Conservation (phyloP, 805 yeast genomes). For the Cyberlindnera euphorbiiphila region DNA sequence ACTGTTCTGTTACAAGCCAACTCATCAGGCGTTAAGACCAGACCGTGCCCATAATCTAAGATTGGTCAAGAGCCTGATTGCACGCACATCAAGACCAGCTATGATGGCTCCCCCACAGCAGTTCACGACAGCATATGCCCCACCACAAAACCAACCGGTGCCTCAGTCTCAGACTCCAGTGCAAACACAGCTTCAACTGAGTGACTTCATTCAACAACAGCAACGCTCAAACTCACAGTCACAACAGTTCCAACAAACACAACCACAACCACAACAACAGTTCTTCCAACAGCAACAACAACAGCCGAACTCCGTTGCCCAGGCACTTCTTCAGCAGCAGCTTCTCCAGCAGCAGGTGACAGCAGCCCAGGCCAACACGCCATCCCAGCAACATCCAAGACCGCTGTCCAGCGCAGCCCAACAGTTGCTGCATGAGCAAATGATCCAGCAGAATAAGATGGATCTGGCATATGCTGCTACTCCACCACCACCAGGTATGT, state of each 20-base stretch:
- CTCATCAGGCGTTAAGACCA: background rate
- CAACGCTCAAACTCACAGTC: constrained; percentile 11
- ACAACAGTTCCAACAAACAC: constrained; percentile 17
- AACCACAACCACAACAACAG: constrained; percentile 24
- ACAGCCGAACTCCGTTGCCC: constrained; percentile 19
- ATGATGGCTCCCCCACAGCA: constrained; percentile 11
- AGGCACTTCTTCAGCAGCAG: constrained; percentile 27
- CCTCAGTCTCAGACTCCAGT: constrained; percentile 17
- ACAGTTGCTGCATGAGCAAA: constrained; percentile 28
- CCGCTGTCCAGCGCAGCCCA: constrained; percentile 19
- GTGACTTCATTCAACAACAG: constrained; percentile 20
- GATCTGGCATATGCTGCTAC: constrained; percentile 43
- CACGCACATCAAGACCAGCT: constrained; percentile 27
- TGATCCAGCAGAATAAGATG: constrained; percentile 22
- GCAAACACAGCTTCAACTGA: constrained; percentile 18
- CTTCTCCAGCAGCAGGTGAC: constrained; percentile 29
- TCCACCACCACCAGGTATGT: constrained; percentile 75
- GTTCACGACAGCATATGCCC: constrained; percentile 5
- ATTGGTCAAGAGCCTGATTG: constrained; percentile 34
- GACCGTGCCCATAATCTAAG: constrained; percentile 31
- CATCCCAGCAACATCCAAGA: constrained; percentile 19
- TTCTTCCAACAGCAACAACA: constrained; percentile 17
- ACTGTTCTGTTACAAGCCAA: constrained; percentile 8
- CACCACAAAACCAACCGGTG: constrained; percentile 13
- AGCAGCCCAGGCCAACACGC: constrained; percentile 25